Evolutionary conservation across 2,329 filamentous ascomycete genomes (phyloP).

Genomic region (Sporothrix variecibatus): DNA sequence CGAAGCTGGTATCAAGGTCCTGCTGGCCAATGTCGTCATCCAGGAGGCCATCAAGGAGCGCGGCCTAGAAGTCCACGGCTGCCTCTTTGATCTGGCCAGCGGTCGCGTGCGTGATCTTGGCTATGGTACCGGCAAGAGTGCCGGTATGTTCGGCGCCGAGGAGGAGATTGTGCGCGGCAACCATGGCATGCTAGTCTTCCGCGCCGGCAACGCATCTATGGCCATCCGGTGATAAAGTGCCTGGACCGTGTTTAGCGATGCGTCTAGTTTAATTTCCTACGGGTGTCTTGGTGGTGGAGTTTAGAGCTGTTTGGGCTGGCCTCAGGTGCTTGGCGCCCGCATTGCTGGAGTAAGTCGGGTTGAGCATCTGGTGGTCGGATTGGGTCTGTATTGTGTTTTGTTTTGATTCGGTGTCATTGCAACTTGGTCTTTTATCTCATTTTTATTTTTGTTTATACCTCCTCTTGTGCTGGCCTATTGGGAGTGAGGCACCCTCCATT

Average conservation of each 20-base stretch:
- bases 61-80: slow-evolving; percentile 74
- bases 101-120: slow-evolving; percentile 54
- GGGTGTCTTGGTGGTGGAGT: background rate
- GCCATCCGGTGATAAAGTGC: slow-evolving; percentile 21
- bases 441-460: background rate
- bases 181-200: slow-evolving; percentile 55
- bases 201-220: slow-evolving; percentile 45
- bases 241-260: background rate
- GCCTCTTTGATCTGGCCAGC: slow-evolving; percentile 65
- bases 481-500: background rate
- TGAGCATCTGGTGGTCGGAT: background rate
- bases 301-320: background rate
- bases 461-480: background rate
- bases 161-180: slow-evolving; percentile 49
- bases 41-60: slow-evolving; percentile 70
- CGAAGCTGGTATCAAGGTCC: slow-evolving; percentile 63
- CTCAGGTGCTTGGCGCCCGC: background rate
- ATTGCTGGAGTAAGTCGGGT: background rate
- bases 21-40: slow-evolving; percentile 69
- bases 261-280: background rate
- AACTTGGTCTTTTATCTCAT: background rate
- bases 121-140: slow-evolving; percentile 42
- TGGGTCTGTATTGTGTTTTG: background rate
- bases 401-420: background rate
- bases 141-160: slow-evolving; percentile 27